Conservation (phyloP, 2,329 filamentous ascomycete genomes). For the Alternaria sp. region DNA sequence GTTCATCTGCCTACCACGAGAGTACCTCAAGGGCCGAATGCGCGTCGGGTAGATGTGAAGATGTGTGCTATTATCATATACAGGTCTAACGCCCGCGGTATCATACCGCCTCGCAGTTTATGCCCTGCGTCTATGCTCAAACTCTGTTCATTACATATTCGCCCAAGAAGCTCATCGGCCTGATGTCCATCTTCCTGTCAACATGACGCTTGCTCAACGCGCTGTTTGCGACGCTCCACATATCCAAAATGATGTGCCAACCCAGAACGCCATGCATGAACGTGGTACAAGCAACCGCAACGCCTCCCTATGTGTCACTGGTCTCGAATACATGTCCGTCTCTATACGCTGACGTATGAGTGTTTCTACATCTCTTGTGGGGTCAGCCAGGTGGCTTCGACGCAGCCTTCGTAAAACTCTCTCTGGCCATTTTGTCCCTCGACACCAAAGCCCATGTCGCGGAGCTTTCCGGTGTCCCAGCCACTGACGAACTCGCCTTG, state of each 20-base stretch:
- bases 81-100: not conserved
- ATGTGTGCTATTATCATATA: not conserved
- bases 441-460: constrained; percentile 43
- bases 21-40: not conserved
- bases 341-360: constrained; percentile 2
- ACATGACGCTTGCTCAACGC: not conserved
- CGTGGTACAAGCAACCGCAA: constrained; percentile 27
- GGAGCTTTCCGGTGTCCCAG: constrained; percentile 48
- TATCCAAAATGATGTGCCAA: constrained; percentile 20
- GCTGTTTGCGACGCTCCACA: constrained; percentile 5
- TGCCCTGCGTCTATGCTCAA: constrained; percentile 2
- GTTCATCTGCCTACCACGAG: not conserved
- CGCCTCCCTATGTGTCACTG: constrained; percentile 27
- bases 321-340: constrained; percentile 7
- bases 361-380: constrained; percentile 31
- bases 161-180: not conserved
- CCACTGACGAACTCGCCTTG: constrained; percentile 48
- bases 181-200: constrained; percentile 1
- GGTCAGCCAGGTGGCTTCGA: constrained; percentile 49
- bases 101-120: constrained; percentile 1
- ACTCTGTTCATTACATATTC: constrained; percentile 7
- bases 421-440: constrained; percentile 40
- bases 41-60: not conserved
- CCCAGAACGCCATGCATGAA: constrained; percentile 37
- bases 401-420: constrained; percentile 42